These are phyloP conservation scores for Mortierella sp. DNA, from an alignment of 371 early-diverging fungal genomes.

Conservation along the genomic window DNA sequence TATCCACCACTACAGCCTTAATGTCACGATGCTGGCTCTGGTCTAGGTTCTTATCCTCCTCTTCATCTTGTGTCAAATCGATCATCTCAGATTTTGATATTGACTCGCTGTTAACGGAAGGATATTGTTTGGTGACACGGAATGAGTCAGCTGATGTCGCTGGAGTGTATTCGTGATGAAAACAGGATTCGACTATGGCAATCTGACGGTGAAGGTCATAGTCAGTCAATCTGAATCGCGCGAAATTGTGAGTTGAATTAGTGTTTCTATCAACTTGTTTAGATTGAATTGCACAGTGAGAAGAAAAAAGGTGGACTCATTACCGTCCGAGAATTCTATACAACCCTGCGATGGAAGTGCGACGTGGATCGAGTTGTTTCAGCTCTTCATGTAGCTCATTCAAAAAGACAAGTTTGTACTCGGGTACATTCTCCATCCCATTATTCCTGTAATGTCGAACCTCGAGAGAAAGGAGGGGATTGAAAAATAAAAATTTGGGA, in stretches of 20 bases:
- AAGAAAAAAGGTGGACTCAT: background rate
- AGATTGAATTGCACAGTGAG: background rate
- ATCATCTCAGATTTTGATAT: background rate
- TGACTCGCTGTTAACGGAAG: background rate
- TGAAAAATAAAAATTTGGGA: too few species aligned
- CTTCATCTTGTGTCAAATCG: slow-evolving; percentile 12
- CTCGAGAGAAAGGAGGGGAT: background rate
- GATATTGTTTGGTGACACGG: background rate
- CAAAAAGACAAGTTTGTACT: slow-evolving; percentile 35
- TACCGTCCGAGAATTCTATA: slow-evolving; percentile 45
- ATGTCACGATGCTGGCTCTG: background rate
- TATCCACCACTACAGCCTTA: background rate
- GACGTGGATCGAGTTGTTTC: slow-evolving; percentile 18
- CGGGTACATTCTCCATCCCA: slow-evolving; percentile 26
- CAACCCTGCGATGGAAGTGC: slow-evolving; percentile 16
- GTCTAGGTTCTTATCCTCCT: background rate
- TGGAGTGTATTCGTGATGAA: slow-evolving; percentile 18
- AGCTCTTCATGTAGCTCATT: slow-evolving; percentile 40
- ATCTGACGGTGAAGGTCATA: slow-evolving; percentile 23
- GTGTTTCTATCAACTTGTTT: background rate
- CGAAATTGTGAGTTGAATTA: background rate
- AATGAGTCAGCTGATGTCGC: background rate
- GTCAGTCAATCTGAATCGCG: slow-evolving; percentile 22
- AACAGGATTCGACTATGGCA: slow-evolving; percentile 32
- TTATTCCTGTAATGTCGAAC: background rate